Evolutionary conservation across 257 asterid genomes (phyloP), one percentile per base, ranked within the genome.

Genomic region (Solanum commersonii): DNA sequence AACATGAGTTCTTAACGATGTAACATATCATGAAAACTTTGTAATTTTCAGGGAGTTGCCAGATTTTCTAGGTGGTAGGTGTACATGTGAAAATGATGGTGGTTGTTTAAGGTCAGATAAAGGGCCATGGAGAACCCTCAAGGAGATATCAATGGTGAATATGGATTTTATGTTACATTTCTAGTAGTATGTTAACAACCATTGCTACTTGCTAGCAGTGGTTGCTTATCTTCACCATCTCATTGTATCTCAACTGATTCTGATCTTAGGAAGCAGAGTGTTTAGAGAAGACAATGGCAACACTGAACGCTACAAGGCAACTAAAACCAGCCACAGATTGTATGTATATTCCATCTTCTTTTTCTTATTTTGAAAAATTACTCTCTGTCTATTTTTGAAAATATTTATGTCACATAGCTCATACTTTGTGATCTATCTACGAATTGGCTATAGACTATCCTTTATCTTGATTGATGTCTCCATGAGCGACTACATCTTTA

Each of bases 101-200:
- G 95, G 96, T 42, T 94, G 96, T 88, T 83, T 93, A 79, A 88
- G 90, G 88, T 93, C 94, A 29, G 93, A 92, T 81, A 94, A 88
- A 88, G 96, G 98, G 85, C 94, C 94, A 23, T 94, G 98, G 96
- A 94, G 91, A 84, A 29, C 37, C 22, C 68, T 44, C n/a, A 81
- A 81, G 65, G n/a, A 56, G 67, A 29, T 23, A 27, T 81, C 68
- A 10, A 29, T 44, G 85, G 85, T 81, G 68, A 81, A 81, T 60
- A 23, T 60, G 29, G 70, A 60, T 60, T 60, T 1, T 56, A 1
- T 0, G 25, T 60, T 60, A 60, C 14, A 1, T 60, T 60, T 23
- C 70, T 23, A 60, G 29, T 23, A 60, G 70, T 60, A 60, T 4
- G 70, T 4, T 60, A 60, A 23, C 27, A 60, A 23, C 70, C 70